Percentiles rank a stretch among this genome's conserved stretches.
These are phyloP conservation scores for Trichoderma parareesei DNA, from an alignment of 495 filamentous ascomycete genomes.

Conservation along the genomic window DNA sequence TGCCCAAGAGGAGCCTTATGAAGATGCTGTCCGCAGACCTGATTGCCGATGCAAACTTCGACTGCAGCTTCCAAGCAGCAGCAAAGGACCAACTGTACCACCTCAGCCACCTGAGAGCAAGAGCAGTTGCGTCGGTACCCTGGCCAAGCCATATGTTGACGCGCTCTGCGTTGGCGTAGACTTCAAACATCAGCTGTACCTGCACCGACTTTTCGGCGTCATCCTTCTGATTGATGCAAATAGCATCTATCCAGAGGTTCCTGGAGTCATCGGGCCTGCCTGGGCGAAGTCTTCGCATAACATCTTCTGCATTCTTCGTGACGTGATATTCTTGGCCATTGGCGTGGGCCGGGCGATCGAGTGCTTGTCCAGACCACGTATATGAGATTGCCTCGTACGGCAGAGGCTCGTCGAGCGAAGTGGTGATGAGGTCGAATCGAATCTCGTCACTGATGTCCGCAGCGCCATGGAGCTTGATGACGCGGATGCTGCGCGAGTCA, in stretches of 20 bases:
- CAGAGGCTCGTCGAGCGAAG: background rate
- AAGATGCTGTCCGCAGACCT: background rate
- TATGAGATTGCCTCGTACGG: background rate
- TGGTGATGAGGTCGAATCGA: background rate
- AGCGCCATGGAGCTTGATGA: background rate
- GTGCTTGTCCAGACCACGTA: constrained; percentile 3
- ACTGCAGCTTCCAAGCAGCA: background rate
- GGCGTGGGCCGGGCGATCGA: background rate
- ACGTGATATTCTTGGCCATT: background rate
- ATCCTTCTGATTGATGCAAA: constrained; percentile 18
- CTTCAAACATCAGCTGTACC: constrained; percentile 15
- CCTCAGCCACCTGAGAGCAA: background rate
- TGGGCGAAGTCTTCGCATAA: background rate
- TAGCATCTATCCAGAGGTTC: constrained; percentile 13
- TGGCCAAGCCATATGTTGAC: constrained; percentile 17
- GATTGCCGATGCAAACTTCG: background rate
- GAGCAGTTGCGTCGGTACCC: background rate
- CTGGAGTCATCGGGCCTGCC: background rate
- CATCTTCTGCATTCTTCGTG: background rate
- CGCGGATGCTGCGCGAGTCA: constrained; percentile 1
- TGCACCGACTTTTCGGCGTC: constrained; percentile 13
- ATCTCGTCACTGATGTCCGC: background rate
- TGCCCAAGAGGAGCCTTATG: background rate
- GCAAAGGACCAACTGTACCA: constrained; percentile 4
- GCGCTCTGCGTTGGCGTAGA: constrained; percentile 15